Evolutionary conservation across 148 eudicot species (phyloP), one percentile per base, ranked within the genome.

Genomic region (Amaranthus cruentus): DNA sequence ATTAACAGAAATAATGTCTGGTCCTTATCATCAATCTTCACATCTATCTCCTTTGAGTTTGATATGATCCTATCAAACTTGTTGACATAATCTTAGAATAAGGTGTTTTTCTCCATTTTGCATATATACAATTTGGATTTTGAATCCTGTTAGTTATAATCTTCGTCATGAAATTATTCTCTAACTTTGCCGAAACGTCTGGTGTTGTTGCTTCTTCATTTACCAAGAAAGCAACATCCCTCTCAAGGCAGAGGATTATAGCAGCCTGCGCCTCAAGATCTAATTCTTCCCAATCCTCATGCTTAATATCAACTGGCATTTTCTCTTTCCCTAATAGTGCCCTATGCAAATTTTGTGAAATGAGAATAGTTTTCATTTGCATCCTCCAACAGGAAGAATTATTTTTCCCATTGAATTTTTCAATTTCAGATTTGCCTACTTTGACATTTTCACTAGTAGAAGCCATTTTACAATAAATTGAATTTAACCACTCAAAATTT

Each of bases 151-250:
- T 66, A 0, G 54, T 66, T 48, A 47, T 42, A 47, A 55, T n/a
- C 50, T 66, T 66, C 54, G 12, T 66, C 70, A 66, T 66, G 70
- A 66, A 49, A 3, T 48, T 66, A 7, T 42, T 48, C 21, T 66
- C 65, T 62, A 62, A 62, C 65, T 62, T 62, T 38, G 6, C 18
- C 47, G 52, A 46, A 18, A 66, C 44, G 48, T 28, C 52, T 0
- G 69, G 28, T 6, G 69, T 9, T 42, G 69, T 66, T 66, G 69
- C 28, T 66, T 66, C 69, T 47, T 66, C 69, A 46, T 66, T 66
- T 21, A 66, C 69, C 69, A 47, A 66, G 69, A 66, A 66, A 47
- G 69, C 53, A 47, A 66, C 53, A 66, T 66, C 69, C 69, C 53
- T 66, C 69, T 18, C 18, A 18, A 18, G 18, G 18, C 18, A 18